Evolutionary conservation across 2,329 filamentous ascomycete species (phyloP), one percentile per base, ranked within the genome.

Genomic region (Ceratocystis albifundus): DNA sequence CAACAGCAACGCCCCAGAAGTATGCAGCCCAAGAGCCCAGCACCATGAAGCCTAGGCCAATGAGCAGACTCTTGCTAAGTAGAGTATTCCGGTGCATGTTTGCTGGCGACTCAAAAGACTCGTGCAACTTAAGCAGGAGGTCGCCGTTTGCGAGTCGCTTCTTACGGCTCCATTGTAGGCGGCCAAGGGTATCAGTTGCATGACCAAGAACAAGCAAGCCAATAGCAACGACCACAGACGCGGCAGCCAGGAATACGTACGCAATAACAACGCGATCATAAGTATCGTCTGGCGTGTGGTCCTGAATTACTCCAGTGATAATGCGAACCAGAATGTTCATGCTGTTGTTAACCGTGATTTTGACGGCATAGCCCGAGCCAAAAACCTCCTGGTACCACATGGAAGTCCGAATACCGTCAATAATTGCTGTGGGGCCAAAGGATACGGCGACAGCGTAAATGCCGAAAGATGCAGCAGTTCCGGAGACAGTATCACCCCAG

Each of bases 271-370:
- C 83, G 1, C 77, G 77, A 61, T 80, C 74, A 69, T 86, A 86
- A 0, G 78, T 80, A 68, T 84, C 77, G 64, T 82, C 71, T 64
- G 84, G 82, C 17, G 65, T 66, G 2, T 75, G 75, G 66, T 86
- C 84, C 69, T 86, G 84, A 0, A 86, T 78, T 0, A 80, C 80
- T 0, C 83, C 83, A 0, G 81, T 80, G 22, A 84, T 74, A 55
- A 86, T 79, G 0, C 82, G 76, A 0, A 86, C 75, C 64, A 86
- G 81, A 67, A 86, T 84, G 67, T 77, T 84, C 81, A 85, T 85
- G 36, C 78, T 80, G 71, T 86, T 86, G 71, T 86, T 85, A 71
- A 85, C 81, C 25, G 80, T 80, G 45, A 86, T 79, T 67, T 86
- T 86, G 66, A 85, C 72, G 0, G 82, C 78, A 68, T 85, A 86